Percentiles rank a stretch among this genome's conserved stretches.
Conservation (phyloP, 345 rosid species). For the Pistacia integerrima region DNA sequence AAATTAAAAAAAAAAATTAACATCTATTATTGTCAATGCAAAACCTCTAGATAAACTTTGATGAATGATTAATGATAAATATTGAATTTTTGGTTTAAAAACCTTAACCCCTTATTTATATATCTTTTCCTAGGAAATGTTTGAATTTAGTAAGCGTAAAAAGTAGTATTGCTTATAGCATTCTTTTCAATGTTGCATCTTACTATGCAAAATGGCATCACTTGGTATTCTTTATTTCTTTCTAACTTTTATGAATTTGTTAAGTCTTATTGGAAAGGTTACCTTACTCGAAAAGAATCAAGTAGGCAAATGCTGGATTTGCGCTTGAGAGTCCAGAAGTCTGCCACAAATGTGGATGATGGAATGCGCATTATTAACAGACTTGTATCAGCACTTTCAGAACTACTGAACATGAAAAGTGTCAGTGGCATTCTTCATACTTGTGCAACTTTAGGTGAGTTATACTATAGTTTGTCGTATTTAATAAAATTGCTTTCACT, state of each 20-base stretch:
- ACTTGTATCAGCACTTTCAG: slow-evolving; percentile 75
- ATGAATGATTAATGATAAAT: too few relatives aligned
- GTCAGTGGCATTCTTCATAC: slow-evolving; percentile 79
- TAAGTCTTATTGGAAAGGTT: slow-evolving; percentile 92
- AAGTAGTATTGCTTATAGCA: background rate
- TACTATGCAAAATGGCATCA: background rate
- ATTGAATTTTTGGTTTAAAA: too few relatives aligned
- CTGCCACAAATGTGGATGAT: slow-evolving; percentile 84
- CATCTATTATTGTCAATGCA: too few relatives aligned
- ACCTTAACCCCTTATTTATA: too few relatives aligned
- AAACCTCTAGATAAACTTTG: too few relatives aligned
- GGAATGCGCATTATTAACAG: slow-evolving; percentile 74
- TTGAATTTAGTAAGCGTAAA: too few relatives aligned
- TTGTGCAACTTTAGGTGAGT: slow-evolving; percentile 73
- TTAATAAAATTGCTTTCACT: background rate
- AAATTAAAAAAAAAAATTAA: too few relatives aligned
- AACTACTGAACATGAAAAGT: slow-evolving; percentile 71
- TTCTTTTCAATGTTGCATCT: background rate
- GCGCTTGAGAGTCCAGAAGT: slow-evolving; percentile 63
- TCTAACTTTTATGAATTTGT: slow-evolving; percentile 19
- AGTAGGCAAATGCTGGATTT: slow-evolving; percentile 58
- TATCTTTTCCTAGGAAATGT: background rate
- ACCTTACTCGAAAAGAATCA: slow-evolving; percentile 66
- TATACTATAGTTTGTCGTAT: background rate
- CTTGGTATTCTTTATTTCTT: background rate